Conservation (phyloP, 2,329 filamentous ascomycete genomes). For the Botrytis porri region DNA sequence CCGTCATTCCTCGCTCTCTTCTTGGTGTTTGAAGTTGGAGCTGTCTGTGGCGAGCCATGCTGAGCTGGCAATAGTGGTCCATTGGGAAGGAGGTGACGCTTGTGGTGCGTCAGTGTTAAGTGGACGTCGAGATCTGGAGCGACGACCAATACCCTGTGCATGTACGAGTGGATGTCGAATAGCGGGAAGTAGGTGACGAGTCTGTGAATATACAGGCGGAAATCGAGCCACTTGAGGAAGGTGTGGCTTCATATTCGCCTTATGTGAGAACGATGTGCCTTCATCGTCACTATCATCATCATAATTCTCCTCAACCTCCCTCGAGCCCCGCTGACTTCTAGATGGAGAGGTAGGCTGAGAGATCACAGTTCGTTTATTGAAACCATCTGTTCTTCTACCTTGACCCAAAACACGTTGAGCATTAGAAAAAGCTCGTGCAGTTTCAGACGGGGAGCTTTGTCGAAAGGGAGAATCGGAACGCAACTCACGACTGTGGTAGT, state of each 20-base stretch:
- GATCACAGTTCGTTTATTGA: accelerated
- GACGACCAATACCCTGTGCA: not conserved
- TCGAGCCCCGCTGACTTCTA: not conserved
- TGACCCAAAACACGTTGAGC: too few species aligned
- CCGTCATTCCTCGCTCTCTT: not conserved
- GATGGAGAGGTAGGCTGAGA: too few species aligned
- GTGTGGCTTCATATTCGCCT: not conserved
- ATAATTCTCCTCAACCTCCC: not conserved
- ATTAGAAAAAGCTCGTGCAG: not conserved
- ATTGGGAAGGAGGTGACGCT: not conserved
- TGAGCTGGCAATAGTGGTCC: not conserved
- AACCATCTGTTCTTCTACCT: not conserved
- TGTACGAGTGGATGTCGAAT: not conserved
- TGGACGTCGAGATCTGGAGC: not conserved
- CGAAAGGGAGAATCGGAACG: not conserved
- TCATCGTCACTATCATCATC: not conserved
- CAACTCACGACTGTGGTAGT: not conserved
- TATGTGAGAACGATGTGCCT: not conserved
- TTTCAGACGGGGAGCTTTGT: not conserved
- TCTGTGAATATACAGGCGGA: not conserved
- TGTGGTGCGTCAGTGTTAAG: not conserved
- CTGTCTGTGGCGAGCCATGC: not conserved
- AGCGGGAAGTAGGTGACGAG: not conserved
- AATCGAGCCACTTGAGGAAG: not conserved
- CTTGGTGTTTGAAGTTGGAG: not conserved